phyloP scores from a whole-genome alignment of 192 early-diverging fungal species.

The Dissophora globulifera region DNA sequence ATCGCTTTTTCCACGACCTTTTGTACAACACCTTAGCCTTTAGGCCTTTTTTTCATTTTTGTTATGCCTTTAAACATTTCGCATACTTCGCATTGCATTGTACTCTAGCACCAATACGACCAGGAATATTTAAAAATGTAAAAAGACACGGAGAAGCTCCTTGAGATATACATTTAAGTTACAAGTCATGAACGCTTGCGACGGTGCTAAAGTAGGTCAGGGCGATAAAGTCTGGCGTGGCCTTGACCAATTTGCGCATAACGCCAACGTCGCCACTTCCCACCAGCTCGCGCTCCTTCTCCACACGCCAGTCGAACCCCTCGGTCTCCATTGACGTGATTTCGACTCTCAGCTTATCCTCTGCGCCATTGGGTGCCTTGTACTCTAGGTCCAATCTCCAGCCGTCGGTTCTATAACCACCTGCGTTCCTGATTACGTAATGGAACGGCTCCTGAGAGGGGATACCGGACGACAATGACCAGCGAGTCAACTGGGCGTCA shows the following conservation, averaged over 20 bases:
- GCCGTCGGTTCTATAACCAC: conserved; percentile 23
- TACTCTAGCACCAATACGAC: too few species aligned
- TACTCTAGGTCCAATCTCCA: conserved; percentile 45
- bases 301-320: conserved; percentile 22
- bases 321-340: conserved; percentile 31
- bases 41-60: background rate
- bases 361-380: background rate
- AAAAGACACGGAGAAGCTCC: too few species aligned
- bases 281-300: conserved; percentile 17
- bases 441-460: conserved; percentile 41
- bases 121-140: too few species aligned
- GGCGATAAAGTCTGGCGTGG: conserved; percentile 23
- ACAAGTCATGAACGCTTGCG: conserved; percentile 7
- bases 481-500: conserved; percentile 62
- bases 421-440: conserved; percentile 58
- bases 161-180: too few species aligned
- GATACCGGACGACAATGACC: conserved; percentile 59
- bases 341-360: conserved; percentile 21
- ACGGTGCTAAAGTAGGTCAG: conserved; percentile 28
- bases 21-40: too few species aligned
- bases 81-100: too few species aligned
- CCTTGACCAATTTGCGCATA: conserved; percentile 23
- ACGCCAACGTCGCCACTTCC: conserved; percentile 28
- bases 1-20: too few species aligned
- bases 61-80: too few species aligned